Conservation (phyloP, 2,329 filamentous ascomycete genomes). For the Catunica adiposa region DNA sequence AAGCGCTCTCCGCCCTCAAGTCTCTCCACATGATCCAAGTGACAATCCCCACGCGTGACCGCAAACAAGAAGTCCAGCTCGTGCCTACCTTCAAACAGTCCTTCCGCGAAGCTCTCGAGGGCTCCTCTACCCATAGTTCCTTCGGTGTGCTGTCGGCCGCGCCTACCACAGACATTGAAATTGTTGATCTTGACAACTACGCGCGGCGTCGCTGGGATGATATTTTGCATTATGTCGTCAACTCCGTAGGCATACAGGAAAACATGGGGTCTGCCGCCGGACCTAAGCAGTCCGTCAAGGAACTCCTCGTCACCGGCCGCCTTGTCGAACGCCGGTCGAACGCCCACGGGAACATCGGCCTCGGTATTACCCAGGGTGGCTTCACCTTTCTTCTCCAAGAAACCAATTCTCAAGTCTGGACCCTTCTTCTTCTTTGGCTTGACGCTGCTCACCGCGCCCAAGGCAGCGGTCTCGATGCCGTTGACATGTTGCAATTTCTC, state of each 20-base stretch:
- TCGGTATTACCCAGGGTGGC: slow-evolving; percentile 77
- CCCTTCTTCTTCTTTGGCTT: slow-evolving; percentile 80
- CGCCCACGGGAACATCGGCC: slow-evolving; percentile 38
- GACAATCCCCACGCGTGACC: slow-evolving; percentile 41
- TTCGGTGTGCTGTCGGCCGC: slow-evolving; percentile 73
- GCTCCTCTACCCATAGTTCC: slow-evolving; percentile 67
- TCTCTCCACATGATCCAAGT: slow-evolving; percentile 73
- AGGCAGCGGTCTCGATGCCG: slow-evolving; percentile 58
- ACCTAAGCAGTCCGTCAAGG: slow-evolving; percentile 65
- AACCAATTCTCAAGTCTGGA: slow-evolving; percentile 94
- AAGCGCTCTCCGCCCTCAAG: slow-evolving; percentile 64
- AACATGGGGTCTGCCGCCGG: slow-evolving; percentile 29
- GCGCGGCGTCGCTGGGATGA: slow-evolving; percentile 86
- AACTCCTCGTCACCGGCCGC: slow-evolving; percentile 62
- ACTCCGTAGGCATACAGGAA: slow-evolving; percentile 43
- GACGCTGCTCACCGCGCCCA: slow-evolving; percentile 51
- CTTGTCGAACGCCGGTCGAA: slow-evolving; percentile 48
- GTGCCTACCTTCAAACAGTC: slow-evolving; percentile 70
- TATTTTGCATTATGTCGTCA: slow-evolving; percentile 89
- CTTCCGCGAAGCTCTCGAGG: slow-evolving; percentile 71
- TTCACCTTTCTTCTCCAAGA: slow-evolving; percentile 93
- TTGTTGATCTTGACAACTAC: slow-evolving; percentile 65
- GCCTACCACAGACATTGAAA: slow-evolving; percentile 45
- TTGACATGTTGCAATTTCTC: slow-evolving; percentile 89
- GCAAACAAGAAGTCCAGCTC: slow-evolving; percentile 56